phyloP scores from a whole-genome alignment of 192 early-diverging fungal genomes.

The Coemansia sp. region DNA sequence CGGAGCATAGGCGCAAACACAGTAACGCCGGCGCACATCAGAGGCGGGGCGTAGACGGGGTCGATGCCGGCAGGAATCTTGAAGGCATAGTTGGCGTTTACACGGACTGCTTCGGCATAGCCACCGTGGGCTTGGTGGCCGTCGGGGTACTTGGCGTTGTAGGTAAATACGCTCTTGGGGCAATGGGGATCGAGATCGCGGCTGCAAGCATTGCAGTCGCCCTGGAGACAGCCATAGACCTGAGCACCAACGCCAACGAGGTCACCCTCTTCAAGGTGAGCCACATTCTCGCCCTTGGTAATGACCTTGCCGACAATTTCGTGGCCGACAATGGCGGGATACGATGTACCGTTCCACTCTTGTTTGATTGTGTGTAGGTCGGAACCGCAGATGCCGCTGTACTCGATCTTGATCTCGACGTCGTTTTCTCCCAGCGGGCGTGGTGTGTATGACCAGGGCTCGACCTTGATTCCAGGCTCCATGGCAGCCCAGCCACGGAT shows the following conservation, averaged over 20 bases:
- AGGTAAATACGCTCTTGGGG: constrained; percentile 50
- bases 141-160: constrained; percentile 60
- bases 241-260: constrained; percentile 71
- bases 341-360: constrained; percentile 59
- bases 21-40: constrained; percentile 84
- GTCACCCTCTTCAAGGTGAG: constrained; percentile 61
- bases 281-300: constrained; percentile 61
- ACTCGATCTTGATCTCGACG: no score
- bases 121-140: constrained; percentile 62
- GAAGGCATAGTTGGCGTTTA: constrained; percentile 66
- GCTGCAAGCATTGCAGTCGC: constrained; percentile 59
- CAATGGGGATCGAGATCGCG: constrained; percentile 53
- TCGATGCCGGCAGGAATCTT: constrained; percentile 61
- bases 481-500: constrained; percentile 55
- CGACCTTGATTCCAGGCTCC: constrained; percentile 36
- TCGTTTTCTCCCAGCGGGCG: constrained; percentile 22
- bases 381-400: constrained; percentile 69
- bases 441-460: constrained; percentile 61
- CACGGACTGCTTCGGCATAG: constrained; percentile 65
- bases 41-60: constrained; percentile 65
- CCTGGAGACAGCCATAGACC: constrained; percentile 59
- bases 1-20: constrained; percentile 72
- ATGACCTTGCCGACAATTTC: constrained; percentile 70
- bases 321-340: constrained; percentile 65
- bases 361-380: constrained; percentile 73